Conservation (phyloP, 1,284 basidiomycete species). For the Moesziomyces sp. region DNA sequence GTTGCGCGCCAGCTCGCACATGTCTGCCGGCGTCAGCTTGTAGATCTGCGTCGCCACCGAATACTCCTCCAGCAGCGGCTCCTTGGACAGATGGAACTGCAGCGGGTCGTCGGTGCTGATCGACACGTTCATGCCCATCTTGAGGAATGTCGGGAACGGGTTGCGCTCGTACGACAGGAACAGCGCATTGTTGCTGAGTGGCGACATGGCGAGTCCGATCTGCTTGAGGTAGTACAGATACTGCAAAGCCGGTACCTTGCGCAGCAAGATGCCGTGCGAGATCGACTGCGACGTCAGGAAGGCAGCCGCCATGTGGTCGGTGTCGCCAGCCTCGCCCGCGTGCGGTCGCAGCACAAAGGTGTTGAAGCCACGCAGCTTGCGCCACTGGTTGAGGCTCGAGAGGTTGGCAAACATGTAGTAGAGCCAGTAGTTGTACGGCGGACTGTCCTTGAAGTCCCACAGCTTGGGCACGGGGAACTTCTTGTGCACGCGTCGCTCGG, state of each 20-base stretch:
- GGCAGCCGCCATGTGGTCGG: conserved; percentile 94
- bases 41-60: conserved; percentile 83
- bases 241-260: conserved; percentile 89
- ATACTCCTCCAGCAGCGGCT: conserved; percentile 96
- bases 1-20: conserved; percentile 91
- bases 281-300: conserved; percentile 98
- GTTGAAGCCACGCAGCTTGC: conserved; percentile 83
- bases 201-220: conserved; percentile 86
- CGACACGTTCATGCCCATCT: conserved; percentile 93
- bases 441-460: conserved; percentile 90
- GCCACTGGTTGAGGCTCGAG: conserved; percentile 92
- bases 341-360: conserved; percentile 98
- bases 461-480: conserved; percentile 94
- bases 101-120: conserved; percentile 93
- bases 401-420: conserved; percentile 99
- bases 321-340: conserved; percentile 97
- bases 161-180: conserved; percentile 98
- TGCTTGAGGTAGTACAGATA: conserved; percentile 77
- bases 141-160: conserved; percentile 96
- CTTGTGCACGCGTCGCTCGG: conserved; percentile 87
- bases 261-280: conserved; percentile 95
- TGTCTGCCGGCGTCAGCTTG: conserved; percentile 69
- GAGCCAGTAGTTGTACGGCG: conserved; percentile 90
- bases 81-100: conserved; percentile 70
- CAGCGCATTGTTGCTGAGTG: conserved; percentile 95